These are phyloP conservation scores for Chloranthus sessilifolius DNA, from an alignment of 164 flowering plant species.

Conservation along the genomic window DNA sequence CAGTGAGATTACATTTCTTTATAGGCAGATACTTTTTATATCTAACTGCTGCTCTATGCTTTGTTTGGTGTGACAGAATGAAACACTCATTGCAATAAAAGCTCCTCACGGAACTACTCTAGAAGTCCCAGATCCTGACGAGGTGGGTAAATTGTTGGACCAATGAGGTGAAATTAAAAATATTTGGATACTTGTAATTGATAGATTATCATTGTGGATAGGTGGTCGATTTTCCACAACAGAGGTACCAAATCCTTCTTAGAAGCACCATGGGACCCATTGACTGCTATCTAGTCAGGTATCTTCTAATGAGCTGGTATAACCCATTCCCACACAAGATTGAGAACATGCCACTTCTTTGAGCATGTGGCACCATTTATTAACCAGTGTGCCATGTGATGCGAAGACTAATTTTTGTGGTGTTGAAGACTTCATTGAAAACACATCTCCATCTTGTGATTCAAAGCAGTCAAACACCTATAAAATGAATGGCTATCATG, in stretches of 20 bases:
- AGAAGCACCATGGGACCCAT: conserved; percentile 70
- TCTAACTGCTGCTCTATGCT: too few species aligned
- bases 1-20: too few species aligned
- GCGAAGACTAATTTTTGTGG: too few species aligned
- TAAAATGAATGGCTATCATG: too few species aligned
- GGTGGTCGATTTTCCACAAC: conserved; percentile 35
- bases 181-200: conserved; percentile 9
- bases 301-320: conserved; percentile 13
- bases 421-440: too few species aligned
- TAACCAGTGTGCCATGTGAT: too few species aligned
- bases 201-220: conserved; percentile 22
- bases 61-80: conserved; percentile 30
- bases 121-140: conserved; percentile 79
- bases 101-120: conserved; percentile 66
- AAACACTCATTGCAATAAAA: conserved; percentile 58
- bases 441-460: too few species aligned
- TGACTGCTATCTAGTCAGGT: conserved; percentile 60
- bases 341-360: too few species aligned
- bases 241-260: conserved; percentile 47
- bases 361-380: too few species aligned
- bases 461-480: too few species aligned
- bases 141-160: conserved; percentile 29
- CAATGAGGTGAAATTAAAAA: background rate
- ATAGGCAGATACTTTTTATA: too few species aligned
- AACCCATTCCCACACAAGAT: too few species aligned